Evolutionary conservation across 78 protist genomes (phyloP).

Genomic region (Tieghemostelium lacteum): DNA sequence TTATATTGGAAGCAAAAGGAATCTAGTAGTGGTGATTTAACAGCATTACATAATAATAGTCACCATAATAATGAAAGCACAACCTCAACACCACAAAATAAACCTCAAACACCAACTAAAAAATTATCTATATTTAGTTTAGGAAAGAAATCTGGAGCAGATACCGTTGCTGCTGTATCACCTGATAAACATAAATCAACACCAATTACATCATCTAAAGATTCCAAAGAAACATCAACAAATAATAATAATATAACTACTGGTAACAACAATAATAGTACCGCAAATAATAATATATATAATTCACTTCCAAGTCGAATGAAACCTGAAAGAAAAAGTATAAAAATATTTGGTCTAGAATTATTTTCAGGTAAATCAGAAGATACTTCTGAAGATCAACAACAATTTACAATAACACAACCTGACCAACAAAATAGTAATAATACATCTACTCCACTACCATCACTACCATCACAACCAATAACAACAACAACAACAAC

Average conservation of each 20-base stretch:
- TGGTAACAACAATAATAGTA: too few relatives aligned
- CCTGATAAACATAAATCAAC: background rate
- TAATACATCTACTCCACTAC: slow-evolving; percentile 1
- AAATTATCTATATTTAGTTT: slow-evolving; percentile 36
- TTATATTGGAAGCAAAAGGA: slow-evolving; percentile 70
- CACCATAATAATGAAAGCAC: background rate
- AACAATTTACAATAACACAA: background rate
- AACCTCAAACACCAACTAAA: slow-evolving; percentile 12
- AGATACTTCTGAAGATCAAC: background rate
- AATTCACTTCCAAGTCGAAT: slow-evolving; percentile 12
- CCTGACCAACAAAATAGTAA: background rate
- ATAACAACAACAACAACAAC: background rate
- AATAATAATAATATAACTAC: background rate
- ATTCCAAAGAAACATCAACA: background rate
- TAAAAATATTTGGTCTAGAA: slow-evolving; percentile 33
- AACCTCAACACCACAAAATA: background rate
- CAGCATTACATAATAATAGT: background rate
- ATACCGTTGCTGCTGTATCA: background rate
- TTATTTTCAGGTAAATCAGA: slow-evolving; percentile 7
- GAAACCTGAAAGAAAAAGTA: slow-evolving; percentile 28
- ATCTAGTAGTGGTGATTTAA: background rate
- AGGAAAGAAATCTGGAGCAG: slow-evolving; percentile 27
- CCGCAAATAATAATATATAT: background rate
- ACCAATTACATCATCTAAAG: background rate
- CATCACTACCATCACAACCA: slow-evolving; percentile 2